Base-by-base conservation (phyloP, 2,329 filamentous ascomycete species). In the Scytalidium sp. region DNA sequence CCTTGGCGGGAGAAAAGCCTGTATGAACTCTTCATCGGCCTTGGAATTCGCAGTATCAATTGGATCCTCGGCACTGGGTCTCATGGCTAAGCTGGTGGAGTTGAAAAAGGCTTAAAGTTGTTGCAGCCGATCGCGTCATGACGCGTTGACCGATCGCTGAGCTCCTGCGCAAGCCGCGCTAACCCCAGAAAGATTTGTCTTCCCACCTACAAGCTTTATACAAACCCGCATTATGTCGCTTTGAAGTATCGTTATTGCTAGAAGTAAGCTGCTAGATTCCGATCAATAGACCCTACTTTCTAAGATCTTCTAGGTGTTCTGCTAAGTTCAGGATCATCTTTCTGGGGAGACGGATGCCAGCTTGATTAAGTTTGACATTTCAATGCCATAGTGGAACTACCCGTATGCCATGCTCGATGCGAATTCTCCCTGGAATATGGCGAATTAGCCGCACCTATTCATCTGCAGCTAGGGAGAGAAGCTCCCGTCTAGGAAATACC, bases 41-140 rank as follows among this genome's bases (percentile, higher is more conserved):
- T 75, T 75, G 20, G 57, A 57, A 52, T 81, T 81, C 17, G 74
- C 79, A 21, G 57, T 56, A 20, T 79, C 74, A 32, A 84, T 74
- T 8, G 41, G 43, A 46, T 61, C 56, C 22, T 46, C 19, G 1
- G 69, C 13, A n/a, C 32, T 36, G 13, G 32, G 17, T 15, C 13
- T n/a, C 32, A 36, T 36, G 13, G 17, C 15, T n/a, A 9, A n/a
- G 7, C 32, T 27, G 5, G 5, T 36, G 32, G 17, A 36, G 32
- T 36, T 36, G 15, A 5, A 5, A 15, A n/a, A n/a, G 5, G 5
- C 17, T 10, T n/a, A 36, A 5, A 9, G 32, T n/a, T 5, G 17
- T 36, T 7, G 13, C 17, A 36, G 17, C 32, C 32, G 32, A n/a
- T 8, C 32, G 32, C 32, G 32, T 36, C 17, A 36, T 36, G 32